Conservation (phyloP, 805 yeast genomes). For the Torulaspora gathmanii region DNA sequence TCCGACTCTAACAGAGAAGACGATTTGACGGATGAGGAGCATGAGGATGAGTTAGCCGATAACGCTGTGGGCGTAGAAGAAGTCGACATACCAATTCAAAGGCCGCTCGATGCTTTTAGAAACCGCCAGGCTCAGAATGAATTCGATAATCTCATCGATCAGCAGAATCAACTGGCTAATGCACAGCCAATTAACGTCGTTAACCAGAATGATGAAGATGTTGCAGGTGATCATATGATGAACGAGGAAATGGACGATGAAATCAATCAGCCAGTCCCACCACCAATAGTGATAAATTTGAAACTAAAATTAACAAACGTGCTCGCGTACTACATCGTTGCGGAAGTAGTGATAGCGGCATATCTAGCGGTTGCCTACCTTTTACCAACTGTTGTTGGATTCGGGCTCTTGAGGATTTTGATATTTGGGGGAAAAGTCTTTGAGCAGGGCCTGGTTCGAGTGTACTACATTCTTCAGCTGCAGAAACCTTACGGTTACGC, state of each 20-base stretch:
- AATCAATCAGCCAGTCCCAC: slow-evolving; percentile 21
- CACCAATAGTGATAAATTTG: slow-evolving; percentile 29
- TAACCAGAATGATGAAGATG: slow-evolving; percentile 12
- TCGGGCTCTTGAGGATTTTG: slow-evolving; percentile 19
- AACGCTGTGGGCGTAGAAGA: slow-evolving; percentile 13
- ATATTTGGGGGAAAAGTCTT: slow-evolving; percentile 16
- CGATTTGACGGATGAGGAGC: slow-evolving; percentile 18
- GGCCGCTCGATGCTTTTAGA: slow-evolving; percentile 18
- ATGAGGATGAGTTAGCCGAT: slow-evolving; percentile 12
- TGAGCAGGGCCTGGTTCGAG: slow-evolving; percentile 14
- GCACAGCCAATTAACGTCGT: neutral
- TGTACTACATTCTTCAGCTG: slow-evolving; percentile 10
- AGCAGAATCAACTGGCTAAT: slow-evolving; percentile 9
- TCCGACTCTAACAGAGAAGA: slow-evolving; percentile 13
- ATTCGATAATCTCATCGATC: slow-evolving; percentile 23
- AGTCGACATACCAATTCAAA: slow-evolving; percentile 14
- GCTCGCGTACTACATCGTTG: slow-evolving; percentile 27
- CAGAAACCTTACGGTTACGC: slow-evolving; percentile 5
- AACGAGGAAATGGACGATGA: slow-evolving; percentile 10
- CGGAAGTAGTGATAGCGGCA: slow-evolving; percentile 30
- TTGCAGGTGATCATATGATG: slow-evolving; percentile 13
- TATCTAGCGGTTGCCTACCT: slow-evolving; percentile 43
- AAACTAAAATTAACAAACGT: slow-evolving; percentile 23
- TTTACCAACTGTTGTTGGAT: slow-evolving; percentile 47
- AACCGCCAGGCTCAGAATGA: slow-evolving; percentile 26